A percentile compares a stretch with the other conserved stretches of the same genome.
phyloP scores from a whole-genome alignment of 805 yeast species.

The Soucietia sequanensis region DNA sequence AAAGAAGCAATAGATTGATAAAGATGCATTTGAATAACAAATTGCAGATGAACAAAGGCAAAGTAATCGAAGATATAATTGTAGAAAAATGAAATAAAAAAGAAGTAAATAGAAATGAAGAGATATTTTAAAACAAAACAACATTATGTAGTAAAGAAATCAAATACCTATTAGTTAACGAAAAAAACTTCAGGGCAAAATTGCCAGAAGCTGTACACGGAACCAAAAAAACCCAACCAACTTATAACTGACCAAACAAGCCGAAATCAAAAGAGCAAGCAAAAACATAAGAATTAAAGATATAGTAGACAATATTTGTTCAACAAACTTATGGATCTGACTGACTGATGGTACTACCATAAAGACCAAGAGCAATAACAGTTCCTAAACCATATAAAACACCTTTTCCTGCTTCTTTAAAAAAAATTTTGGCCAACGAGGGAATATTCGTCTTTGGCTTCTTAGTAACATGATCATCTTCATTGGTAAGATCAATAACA shows the following conservation, averaged over 20 bases:
- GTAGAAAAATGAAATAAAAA: too few species aligned
- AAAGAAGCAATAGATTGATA: too few species aligned
- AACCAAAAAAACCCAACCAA: conserved; percentile 6
- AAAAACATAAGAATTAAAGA: not conserved
- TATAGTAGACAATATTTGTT: too few species aligned
- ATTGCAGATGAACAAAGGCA: too few species aligned
- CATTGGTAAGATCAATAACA: not conserved
- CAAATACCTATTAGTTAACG: too few species aligned
- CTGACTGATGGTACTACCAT: conserved; percentile 24
- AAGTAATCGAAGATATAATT: too few species aligned
- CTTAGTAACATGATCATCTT: conserved; percentile 9
- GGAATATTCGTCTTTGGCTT: conserved; percentile 7
- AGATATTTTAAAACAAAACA: too few species aligned
- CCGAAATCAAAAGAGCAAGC: not conserved
- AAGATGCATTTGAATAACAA: too few species aligned
- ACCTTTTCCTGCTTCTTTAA: conserved; percentile 32
- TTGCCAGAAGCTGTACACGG: conserved; percentile 9
- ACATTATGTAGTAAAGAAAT: too few species aligned
- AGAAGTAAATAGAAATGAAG: too few species aligned
- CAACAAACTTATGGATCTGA: too few species aligned
- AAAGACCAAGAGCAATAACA: conserved; percentile 33
- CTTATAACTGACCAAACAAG: not conserved
- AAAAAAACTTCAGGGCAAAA: too few species aligned
- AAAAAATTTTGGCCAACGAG: conserved; percentile 12
- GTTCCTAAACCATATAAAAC: conserved; percentile 29